Evolutionary conservation across 192 early-diverging fungal genomes (phyloP), one percentile per base, ranked within the genome.

Genomic region (Dispira simplex): DNA sequence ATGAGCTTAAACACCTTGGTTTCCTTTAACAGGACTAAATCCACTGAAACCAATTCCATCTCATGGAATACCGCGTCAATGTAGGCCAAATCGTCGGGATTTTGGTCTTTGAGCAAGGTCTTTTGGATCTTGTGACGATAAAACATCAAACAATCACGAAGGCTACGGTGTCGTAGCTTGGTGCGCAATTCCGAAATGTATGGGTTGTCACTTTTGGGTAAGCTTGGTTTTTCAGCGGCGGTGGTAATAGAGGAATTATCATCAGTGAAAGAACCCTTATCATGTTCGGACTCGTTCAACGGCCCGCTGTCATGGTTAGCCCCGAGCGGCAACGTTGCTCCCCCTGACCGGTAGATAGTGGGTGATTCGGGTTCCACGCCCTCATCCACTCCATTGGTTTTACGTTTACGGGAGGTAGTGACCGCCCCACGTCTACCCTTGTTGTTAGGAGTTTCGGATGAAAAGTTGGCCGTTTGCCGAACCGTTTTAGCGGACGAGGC

Each of bases 1-100:
- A 77, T 73, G 11, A 77, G 70, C 56, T 77, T 77, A 44, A 70
- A 70, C n/a, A 77, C 56, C 68, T 77, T 77, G 16, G 75, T 77
- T 43, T 70, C 70, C 63, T 71, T 67, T 44, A 77, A 71, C 64
- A 73, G 63, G 64, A 71, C 75, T 65, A 71, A 60, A 5, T 68
- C 73, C 70, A 77, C 73, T 27, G 73, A 69, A 60, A 72, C 71
- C 27, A 70, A 70, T 47, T 73, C 75, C 16, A 77, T 69, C 65
- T 72, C 70, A 18, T 68, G 68, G 58, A 77, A 68, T 54, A 72
- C 69, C 20, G 73, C 75, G 46, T 71, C 44, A 13, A 73, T 68
- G 20, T 62, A 68, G 11, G 68, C 45, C 46, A 77, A 57, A 43
- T 77, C 72, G 18, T 70, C 70, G 13, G 68, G 75, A 6, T 66